Evolutionary conservation across 1,139 yeast species (phyloP), one percentile per base, ranked within the genome.

Genomic region (Pichia sp.): DNA sequence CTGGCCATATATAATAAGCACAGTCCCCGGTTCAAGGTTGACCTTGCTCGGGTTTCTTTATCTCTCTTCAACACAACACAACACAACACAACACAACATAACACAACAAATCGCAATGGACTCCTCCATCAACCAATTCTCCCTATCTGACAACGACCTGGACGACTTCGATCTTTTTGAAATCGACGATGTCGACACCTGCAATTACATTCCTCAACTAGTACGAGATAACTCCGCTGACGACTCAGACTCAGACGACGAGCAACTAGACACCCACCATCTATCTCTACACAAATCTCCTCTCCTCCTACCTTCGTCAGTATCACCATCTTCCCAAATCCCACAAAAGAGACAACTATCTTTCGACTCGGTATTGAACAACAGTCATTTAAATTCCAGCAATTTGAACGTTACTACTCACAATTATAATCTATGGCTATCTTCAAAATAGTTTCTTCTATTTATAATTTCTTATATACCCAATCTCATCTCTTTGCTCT

Each of bases 391-490:
- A 12, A 27, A 18, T 12, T 6, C 5, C 3, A 12, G 25, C 1
- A 37, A 9, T 8, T 16, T 41, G 20, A 45, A 46, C 2, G 49
- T 46, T 1, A 27, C 52, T 7, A 49, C 43, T 6, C 45, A 49
- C 27, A 49, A 49, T 25, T 49, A 49, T 42, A 46, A 46, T 20
- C 38, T 49, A 13, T 49, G 52, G 52, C 20, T 49, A 22, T 46
- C 52, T 2, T 13, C 13, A 11, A 26, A 43, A 37, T 25, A 39
- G 40, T 16, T 20, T 36, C 39, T 36, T 15, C 12, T 34, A 11
- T n/a, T 16, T 20, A 36, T 23, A 23, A 22, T 16, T 16, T 23
- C 9, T 36, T 22, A 9, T 23, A 22, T 36, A 7, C 23, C 11
- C 16, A 29, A 5, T 7, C 39, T 9, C 37, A 6, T 24, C 12